phyloP scores from a whole-genome alignment of 164 flowering plant genomes.

The Vitis labrusca region DNA sequence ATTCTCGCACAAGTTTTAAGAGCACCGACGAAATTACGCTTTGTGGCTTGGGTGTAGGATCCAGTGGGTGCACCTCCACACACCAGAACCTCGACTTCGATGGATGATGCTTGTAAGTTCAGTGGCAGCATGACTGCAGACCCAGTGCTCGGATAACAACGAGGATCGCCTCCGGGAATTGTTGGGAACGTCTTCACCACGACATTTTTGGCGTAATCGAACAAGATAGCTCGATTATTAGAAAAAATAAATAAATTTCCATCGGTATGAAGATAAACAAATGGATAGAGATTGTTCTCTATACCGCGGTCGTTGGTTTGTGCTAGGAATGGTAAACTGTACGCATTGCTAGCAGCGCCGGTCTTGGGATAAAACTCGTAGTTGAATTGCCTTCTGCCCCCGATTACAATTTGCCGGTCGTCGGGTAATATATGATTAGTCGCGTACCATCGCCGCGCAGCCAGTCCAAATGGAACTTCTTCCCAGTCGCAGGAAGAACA shows the following conservation, averaged over 20 bases:
- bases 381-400: slow-evolving; percentile 68
- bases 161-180: slow-evolving; percentile 62
- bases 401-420: slow-evolving; percentile 61
- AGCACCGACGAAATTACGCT: slow-evolving; percentile 28
- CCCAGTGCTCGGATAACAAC: slow-evolving; percentile 66
- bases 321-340: slow-evolving; percentile 40
- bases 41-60: slow-evolving; percentile 18
- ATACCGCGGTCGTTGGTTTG: slow-evolving; percentile 37
- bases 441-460: slow-evolving; percentile 66
- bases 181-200: slow-evolving; percentile 44
- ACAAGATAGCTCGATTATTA: slow-evolving; percentile 53
- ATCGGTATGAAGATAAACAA: slow-evolving; percentile 48
- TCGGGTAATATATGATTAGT: slow-evolving; percentile 72
- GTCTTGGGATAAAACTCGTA: slow-evolving; percentile 77
- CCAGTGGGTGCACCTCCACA: slow-evolving; percentile 63
- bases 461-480: slow-evolving; percentile 38
- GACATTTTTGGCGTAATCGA: slow-evolving; percentile 31
- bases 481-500: slow-evolving; percentile 72
- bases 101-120: background rate
- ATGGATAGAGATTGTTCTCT: slow-evolving; percentile 72
- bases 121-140: slow-evolving; percentile 65
- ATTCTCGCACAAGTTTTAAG: slow-evolving; percentile 48
- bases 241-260: slow-evolving; percentile 63
- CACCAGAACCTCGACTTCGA: slow-evolving; percentile 46
- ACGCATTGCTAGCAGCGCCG: background rate